Evolutionary conservation across 1,284 basidiomycete species (phyloP), one percentile per base, ranked within the genome.

Genomic region (Cryptococcus floricola): DNA sequence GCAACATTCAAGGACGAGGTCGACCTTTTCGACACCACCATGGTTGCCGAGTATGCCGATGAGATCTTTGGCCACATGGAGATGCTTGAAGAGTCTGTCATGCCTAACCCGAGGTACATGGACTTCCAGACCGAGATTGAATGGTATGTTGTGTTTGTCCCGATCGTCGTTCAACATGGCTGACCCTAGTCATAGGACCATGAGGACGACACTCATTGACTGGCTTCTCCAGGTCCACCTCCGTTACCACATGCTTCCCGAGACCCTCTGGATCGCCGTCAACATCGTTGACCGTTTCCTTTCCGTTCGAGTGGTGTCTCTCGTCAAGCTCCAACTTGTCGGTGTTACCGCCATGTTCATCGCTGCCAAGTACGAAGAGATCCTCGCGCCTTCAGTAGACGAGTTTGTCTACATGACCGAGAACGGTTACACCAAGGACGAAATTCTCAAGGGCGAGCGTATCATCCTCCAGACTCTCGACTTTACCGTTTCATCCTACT

Each of bases 321-420:
- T 85, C 37, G 79, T 82, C 71, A 85, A 85, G 76, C 80, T 85
- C 44, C 84, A 85, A 68, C 79, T 85, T 23, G 83, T 85, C 52
- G 84, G 84, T 43, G 82, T 85, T 31, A 84, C 83, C 0, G 82
- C 83, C 65, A 84, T 85, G 81, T 84, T 85, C 68, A 81, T 85
- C 59, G 83, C 84, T 9, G 81, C 82, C 58, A 85, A 85, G 76
- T 85, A 85, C 75, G 82, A 83, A 68, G 82, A 83, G 70, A 80
- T 81, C 59, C 75, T 95, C 54, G 91, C 91, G 0, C 92, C 91
- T n/a, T 73, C 70, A 68, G 90, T 95, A 19, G 91, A 96, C 34
- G 91, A 96, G 76, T 97, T 96, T 69, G 91, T 95, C 64, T 94
- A 85, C 82, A 95, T 98, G 91, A 96, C 95, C 31, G 92, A 97